Conservation (phyloP, 148 eudicot genomes). For the Dianthus caryophyllus region DNA sequence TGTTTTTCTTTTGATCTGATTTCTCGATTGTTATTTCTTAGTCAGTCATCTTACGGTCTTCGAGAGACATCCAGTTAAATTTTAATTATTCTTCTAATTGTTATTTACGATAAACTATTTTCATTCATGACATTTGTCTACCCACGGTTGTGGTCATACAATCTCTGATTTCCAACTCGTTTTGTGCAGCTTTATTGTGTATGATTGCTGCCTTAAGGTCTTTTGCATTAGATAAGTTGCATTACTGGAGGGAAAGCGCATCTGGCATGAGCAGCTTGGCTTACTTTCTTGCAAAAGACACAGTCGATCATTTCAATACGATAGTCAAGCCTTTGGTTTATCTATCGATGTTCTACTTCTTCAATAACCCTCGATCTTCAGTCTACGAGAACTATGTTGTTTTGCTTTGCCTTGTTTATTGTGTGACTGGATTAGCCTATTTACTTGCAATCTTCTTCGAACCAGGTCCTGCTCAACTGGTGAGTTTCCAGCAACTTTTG, state of each 20-base stretch:
- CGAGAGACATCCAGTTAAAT: background rate
- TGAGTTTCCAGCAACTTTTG: constrained; percentile 17
- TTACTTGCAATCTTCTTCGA: constrained; percentile 57
- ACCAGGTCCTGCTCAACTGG: constrained; percentile 71
- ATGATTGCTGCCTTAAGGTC: constrained; percentile 65
- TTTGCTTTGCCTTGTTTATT: constrained; percentile 62
- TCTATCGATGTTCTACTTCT: constrained; percentile 78
- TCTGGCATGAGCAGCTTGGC: constrained; percentile 80
- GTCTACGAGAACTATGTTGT: constrained; percentile 51
- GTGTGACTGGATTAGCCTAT: constrained; percentile 67
- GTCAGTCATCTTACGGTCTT: no score
- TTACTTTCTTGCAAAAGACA: constrained; percentile 68
- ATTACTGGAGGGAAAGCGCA: constrained; percentile 71
- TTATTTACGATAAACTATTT: background rate
- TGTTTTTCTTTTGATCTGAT: background rate
- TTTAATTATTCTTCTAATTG: background rate
- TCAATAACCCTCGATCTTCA: constrained; percentile 75
- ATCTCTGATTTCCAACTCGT: background rate
- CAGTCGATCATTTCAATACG: constrained; percentile 53
- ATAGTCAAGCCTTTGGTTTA: constrained; percentile 60
- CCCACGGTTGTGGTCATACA: background rate
- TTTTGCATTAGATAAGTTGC: constrained; percentile 57
- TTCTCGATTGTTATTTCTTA: no score
- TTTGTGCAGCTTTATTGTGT: constrained; percentile 53
- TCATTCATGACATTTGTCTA: no score